phyloP scores from a whole-genome alignment of 768 basidiomycete genomes.

The Auricularia sp. region DNA sequence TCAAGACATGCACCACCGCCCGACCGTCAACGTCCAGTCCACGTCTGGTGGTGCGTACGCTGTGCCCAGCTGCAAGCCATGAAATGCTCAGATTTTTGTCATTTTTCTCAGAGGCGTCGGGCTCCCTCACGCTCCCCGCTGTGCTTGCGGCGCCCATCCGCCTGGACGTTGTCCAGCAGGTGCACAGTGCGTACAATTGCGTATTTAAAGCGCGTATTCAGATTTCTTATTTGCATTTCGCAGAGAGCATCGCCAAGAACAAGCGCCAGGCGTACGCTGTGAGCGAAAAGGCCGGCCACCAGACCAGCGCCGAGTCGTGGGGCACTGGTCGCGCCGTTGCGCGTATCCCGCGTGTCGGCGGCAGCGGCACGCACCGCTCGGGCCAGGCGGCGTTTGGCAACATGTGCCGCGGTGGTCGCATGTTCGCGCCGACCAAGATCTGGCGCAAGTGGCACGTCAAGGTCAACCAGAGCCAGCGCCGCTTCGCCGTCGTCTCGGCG shows the following conservation, averaged over 20 bases:
- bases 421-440: constrained; percentile 99
- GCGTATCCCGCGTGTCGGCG: constrained; percentile 99
- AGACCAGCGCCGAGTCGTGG: constrained; percentile 98
- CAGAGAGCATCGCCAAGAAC: constrained; percentile 98
- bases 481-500: constrained; percentile 95
- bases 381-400: constrained; percentile 99
- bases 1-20: constrained; percentile 73
- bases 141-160: constrained; percentile 97
- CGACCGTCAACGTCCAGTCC: constrained; percentile 78
- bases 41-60: constrained; percentile 53
- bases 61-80: not conserved
- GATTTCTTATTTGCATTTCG: constrained; percentile 10
- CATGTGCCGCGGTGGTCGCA: constrained; percentile 99
- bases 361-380: constrained; percentile 96
- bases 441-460: constrained; percentile 99
- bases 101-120: constrained; percentile 53
- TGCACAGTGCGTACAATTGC: constrained; percentile 81
- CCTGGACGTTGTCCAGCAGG: constrained; percentile 95
- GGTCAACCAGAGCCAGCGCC: constrained; percentile 98
- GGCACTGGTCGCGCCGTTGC: constrained; percentile 99
- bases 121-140: constrained; percentile 86
- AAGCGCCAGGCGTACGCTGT: constrained; percentile 95
- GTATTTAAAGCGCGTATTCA: too few relatives aligned
- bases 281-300: constrained; percentile 96
- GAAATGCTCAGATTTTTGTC: constrained; percentile 1